Conservation (phyloP, 1,139 yeast species). For the Blastobotrys serpentis region DNA sequence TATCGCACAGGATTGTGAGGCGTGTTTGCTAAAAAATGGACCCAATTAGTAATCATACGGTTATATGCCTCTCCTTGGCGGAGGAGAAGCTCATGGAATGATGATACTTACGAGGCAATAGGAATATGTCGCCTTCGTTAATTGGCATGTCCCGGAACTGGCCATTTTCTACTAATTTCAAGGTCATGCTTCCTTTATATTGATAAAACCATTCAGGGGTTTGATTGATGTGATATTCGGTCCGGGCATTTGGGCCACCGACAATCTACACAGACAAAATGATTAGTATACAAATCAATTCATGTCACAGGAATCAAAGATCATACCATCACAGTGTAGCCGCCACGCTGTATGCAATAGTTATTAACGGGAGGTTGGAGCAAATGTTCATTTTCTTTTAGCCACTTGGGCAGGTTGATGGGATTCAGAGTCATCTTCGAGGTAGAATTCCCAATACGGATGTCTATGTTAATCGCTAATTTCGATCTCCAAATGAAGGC, state of each 20-base stretch:
- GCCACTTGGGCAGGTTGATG: slow-evolving; percentile 77
- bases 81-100: too few species aligned
- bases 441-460: too few species aligned
- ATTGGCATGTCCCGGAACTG: slow-evolving; percentile 72
- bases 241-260: slow-evolving; percentile 93
- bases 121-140: slow-evolving; percentile 81
- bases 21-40: slow-evolving; percentile 49
- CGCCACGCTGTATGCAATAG: slow-evolving; percentile 85
- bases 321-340: slow-evolving; percentile 81
- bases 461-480: too few species aligned
- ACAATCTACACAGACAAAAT: slow-evolving; percentile 46
- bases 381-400: slow-evolving; percentile 68
- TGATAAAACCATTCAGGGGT: slow-evolving; percentile 94
- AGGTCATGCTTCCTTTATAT: slow-evolving; percentile 80
- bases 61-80: too few species aligned
- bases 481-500: too few species aligned
- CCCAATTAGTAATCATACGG: slow-evolving; percentile 1
- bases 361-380: slow-evolving; percentile 92
- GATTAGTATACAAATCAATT: neutral
- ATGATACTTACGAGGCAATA: slow-evolving; percentile 53
- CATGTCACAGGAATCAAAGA: neutral
- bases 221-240: slow-evolving; percentile 90
- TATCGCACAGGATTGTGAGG: slow-evolving; percentile 93
- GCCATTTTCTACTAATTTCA: slow-evolving; percentile 82
- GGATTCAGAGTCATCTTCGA: slow-evolving; percentile 60